These are phyloP conservation scores for Ceratocystis alfenasii DNA, from an alignment of 2,329 filamentous ascomycete species.

Conservation along the genomic window DNA sequence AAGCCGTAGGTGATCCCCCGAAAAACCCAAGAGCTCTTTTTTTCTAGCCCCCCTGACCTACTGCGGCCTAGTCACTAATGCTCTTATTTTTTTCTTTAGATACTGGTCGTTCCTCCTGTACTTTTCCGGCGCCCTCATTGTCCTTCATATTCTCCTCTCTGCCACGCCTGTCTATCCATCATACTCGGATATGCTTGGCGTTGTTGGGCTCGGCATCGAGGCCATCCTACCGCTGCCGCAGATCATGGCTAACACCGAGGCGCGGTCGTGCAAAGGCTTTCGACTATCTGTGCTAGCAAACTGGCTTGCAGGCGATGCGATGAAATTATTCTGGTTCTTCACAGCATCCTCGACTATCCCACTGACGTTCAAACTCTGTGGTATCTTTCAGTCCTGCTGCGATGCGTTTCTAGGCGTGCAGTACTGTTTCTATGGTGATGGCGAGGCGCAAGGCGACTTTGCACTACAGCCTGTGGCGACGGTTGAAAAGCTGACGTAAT, in stretches of 20 bases:
- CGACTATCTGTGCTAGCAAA: conserved; percentile 61
- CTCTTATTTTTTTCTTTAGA: conserved; percentile 31
- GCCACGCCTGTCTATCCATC: conserved; percentile 45
- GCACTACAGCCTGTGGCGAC: conserved; percentile 19
- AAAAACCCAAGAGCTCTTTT: no score
- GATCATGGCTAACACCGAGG: conserved; percentile 56
- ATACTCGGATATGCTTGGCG: conserved; percentile 59
- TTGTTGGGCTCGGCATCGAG: conserved; percentile 65
- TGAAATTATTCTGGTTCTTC: conserved; percentile 85
- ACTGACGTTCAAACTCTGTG: conserved; percentile 69
- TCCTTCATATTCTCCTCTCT: conserved; percentile 55
- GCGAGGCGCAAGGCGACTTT: conserved; percentile 19
- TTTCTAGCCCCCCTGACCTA: not conserved
- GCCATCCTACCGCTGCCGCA: conserved; percentile 73
- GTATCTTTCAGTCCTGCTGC: conserved; percentile 67
- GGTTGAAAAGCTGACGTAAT: conserved; percentile 21
- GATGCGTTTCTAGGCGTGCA: conserved; percentile 64
- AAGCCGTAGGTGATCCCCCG: conserved; percentile 43
- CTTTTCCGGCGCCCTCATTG: conserved; percentile 48
- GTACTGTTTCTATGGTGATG: conserved; percentile 53
- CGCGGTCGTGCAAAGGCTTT: conserved; percentile 64
- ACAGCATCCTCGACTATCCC: conserved; percentile 58
- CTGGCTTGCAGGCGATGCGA: conserved; percentile 68
- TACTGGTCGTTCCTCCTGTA: conserved; percentile 71
- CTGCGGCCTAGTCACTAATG: not conserved